Percentiles rank a stretch among this genome's conserved stretches.
phyloP scores from a whole-genome alignment of 371 early-diverging fungal genomes.

The Mortierella sp. region DNA sequence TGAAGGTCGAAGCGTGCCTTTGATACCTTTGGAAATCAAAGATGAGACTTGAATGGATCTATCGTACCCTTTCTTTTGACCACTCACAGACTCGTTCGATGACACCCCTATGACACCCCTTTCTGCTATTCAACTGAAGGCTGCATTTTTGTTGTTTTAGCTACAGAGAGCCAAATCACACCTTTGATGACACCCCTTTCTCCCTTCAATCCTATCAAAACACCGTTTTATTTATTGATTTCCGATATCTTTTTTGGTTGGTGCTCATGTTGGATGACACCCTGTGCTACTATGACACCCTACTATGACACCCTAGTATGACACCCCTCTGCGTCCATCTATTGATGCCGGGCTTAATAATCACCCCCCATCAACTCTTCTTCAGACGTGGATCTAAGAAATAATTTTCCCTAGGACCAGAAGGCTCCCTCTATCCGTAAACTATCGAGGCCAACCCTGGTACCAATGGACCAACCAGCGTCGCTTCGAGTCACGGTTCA shows the following conservation, averaged over 20 bases:
- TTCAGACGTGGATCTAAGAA: no score
- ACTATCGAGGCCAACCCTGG: no score
- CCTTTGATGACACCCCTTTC: constrained; percentile 21
- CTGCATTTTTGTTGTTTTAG: not conserved
- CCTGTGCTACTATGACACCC: not conserved
- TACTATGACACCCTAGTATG: constrained; percentile 12
- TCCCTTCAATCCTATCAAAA: no score
- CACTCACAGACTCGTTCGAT: not conserved
- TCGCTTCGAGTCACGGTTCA: no score
- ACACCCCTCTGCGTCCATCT: not conserved
- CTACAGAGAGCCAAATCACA: constrained; percentile 8
- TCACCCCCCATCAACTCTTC: no score
- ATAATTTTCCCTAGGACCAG: not conserved
- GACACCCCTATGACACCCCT: not conserved
- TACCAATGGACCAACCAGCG: no score
- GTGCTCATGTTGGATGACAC: not conserved
- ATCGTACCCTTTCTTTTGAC: not conserved
- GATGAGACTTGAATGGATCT: no score
- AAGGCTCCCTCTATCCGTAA: no score
- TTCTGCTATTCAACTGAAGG: not conserved
- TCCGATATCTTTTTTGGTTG: not conserved
- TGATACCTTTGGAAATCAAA: no score
- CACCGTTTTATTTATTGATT: not conserved
- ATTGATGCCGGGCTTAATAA: no score
- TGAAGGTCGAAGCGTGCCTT: not conserved